These are phyloP conservation scores for Nepenthes mirabilis DNA, from an alignment of 148 eudicot genomes.

Conservation along the genomic window DNA sequence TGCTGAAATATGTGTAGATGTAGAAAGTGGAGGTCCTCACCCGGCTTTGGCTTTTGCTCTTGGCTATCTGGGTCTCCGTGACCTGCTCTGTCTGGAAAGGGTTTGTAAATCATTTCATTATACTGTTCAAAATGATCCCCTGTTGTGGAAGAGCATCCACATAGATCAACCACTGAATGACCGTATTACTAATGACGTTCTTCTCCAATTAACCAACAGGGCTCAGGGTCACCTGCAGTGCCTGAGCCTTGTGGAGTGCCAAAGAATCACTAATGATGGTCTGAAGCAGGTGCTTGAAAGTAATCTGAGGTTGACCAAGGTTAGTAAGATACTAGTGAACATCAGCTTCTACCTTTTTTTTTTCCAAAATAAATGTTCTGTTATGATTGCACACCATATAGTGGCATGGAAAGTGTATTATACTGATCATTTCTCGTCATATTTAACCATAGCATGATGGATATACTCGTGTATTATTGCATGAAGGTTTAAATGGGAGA, in stretches of 20 bases:
- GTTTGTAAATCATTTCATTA: conserved; percentile 56
- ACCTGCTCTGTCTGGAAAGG: conserved; percentile 55
- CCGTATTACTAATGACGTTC: conserved; percentile 51
- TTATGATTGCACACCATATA: too few relatives aligned
- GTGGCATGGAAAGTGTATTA: too few relatives aligned
- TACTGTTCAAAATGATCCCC: conserved; percentile 50
- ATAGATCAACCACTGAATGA: conserved; percentile 52
- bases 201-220: conserved; percentile 44
- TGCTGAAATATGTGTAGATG: conserved; percentile 10
- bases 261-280: not conserved
- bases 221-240: conserved; percentile 36
- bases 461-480: too few relatives aligned
- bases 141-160: conserved; percentile 58
- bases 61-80: conserved; percentile 48
- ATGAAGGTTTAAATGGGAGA: too few relatives aligned
- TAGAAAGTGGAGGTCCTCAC: conserved; percentile 34
- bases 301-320: too few relatives aligned
- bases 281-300: not conserved
- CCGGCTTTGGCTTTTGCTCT: conserved; percentile 54
- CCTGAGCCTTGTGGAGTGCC: not conserved
- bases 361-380: too few relatives aligned
- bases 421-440: too few relatives aligned
- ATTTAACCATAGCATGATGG: too few relatives aligned
- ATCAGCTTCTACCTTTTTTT: too few relatives aligned
- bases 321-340: too few relatives aligned